phyloP scores from a whole-genome alignment of 768 basidiomycete species.

The Mycena maculata region DNA sequence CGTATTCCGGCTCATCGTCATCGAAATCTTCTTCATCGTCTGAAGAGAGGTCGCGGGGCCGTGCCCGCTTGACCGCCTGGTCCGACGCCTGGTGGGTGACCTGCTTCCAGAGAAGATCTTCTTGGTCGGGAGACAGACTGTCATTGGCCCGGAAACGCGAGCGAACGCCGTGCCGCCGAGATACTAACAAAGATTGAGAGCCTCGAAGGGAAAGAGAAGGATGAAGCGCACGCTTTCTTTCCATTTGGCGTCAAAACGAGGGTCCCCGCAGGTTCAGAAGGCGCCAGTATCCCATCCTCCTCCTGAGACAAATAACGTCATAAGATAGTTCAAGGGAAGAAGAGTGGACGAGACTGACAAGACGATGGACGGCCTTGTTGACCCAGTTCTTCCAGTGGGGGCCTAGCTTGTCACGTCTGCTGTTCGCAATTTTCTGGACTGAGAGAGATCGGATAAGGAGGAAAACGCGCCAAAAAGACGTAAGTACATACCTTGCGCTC shows the following conservation, averaged over 20 bases:
- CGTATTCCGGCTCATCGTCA: conserved; percentile 19
- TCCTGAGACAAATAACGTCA: conserved; percentile 44
- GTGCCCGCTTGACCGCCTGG: conserved; percentile 19
- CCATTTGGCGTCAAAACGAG: conserved; percentile 56
- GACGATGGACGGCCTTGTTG: conserved; percentile 54
- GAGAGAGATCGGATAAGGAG: not conserved
- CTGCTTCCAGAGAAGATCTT: conserved; percentile 54
- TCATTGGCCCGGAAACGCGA: conserved; percentile 41
- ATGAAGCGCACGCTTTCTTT: conserved; percentile 55
- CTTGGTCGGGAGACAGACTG: conserved; percentile 41
- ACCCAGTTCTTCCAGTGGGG: conserved; percentile 64
- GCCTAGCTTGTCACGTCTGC: conserved; percentile 57
- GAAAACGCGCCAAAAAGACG: not conserved
- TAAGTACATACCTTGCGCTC: conserved; percentile 54
- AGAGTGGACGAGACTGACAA: conserved; percentile 46
- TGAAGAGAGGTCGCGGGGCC: not conserved
- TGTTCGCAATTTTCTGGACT: conserved; percentile 61
- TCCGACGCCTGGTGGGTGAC: conserved; percentile 40
- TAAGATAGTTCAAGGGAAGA: not conserved
- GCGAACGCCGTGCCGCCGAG: conserved; percentile 46
- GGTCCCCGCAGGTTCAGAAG: conserved; percentile 48
- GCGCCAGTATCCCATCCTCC: conserved; percentile 55
- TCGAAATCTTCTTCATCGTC: conserved; percentile 20
- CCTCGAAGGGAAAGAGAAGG: not conserved
- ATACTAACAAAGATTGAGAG: conserved; percentile 46